Conservation (phyloP, 768 basidiomycete species). For the Panaeolus papilionaceus region DNA sequence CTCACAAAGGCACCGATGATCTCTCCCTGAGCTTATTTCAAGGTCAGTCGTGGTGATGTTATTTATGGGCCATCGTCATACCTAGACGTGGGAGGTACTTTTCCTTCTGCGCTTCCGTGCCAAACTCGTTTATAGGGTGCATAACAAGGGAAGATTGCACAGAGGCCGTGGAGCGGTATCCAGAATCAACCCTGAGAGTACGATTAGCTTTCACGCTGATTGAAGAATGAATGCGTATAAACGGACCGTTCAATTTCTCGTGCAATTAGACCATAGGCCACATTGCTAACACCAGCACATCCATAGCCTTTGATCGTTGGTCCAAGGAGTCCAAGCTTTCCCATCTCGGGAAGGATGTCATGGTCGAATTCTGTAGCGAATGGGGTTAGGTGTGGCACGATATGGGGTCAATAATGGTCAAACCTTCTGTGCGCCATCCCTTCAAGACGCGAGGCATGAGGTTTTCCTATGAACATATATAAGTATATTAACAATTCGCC, state of each 20-base stretch:
- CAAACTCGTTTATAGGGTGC: constrained; percentile 92
- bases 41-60: not conserved
- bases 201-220: constrained; percentile 7
- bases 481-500: not conserved
- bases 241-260: constrained; percentile 89
- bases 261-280: constrained; percentile 94
- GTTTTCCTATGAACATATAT: constrained; percentile 59
- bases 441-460: constrained; percentile 89
- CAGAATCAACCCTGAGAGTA: constrained; percentile 82
- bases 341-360: constrained; percentile 88
- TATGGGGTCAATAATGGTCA: constrained; percentile 22
- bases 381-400: constrained; percentile 3
- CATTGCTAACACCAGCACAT: constrained; percentile 90
- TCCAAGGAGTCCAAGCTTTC: constrained; percentile 87
- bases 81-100: constrained; percentile 88
- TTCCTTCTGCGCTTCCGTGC: constrained; percentile 88
- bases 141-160: constrained; percentile 97
- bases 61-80: constrained; percentile 30
- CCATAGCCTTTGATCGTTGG: constrained; percentile 94
- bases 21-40: constrained; percentile 74
- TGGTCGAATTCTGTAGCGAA: constrained; percentile 70
- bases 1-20: constrained; percentile 91
- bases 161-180: constrained; percentile 93
- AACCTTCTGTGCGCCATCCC: constrained; percentile 89
- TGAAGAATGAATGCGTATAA: not conserved